Base-by-base conservation (phyloP, 176 grass and related monocot genomes). In the Themeda triandra region DNA sequence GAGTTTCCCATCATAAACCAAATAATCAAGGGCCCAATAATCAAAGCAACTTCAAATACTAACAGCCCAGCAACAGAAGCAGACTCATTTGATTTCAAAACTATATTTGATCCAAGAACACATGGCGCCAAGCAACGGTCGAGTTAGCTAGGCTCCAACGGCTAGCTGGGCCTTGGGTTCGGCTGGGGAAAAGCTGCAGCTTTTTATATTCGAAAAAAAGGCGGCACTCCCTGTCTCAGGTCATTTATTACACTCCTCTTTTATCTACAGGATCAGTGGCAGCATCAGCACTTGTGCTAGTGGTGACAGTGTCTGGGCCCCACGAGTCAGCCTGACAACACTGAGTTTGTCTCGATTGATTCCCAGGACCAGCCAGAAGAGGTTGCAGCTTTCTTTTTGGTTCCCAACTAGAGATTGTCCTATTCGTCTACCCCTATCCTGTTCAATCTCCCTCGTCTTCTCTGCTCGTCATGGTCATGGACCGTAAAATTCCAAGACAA, bases 81-180 rank as follows among this genome's bases (percentile, higher is more conserved):
- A 42, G 23, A 32, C 65, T 31, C 33, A 2, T 46, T 23, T 44
- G 23, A 10, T 63, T 80, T 63, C 21, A 25, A 79, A 84, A 24
- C 6, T 28, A 24, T 23, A 0, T 13, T 33, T 2, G 10, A 2
- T 53, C 30, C 19, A 65, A 64, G 44, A 25, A 23, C 6, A 29
- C 9, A 48, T 86, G 84, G 85, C 89, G 85, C 85, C 21, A 87
- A 91, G 80, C 32, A 91, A 90, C 89, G 75, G 84, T 70, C 15
- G 44, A 40, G 2, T 10, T 13, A 13, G 30, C 13, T 31, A 15
- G 10, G 6, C 58, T 62, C 46, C 69, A 91, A 91, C 85, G 85
- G 89, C 85, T 91, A 91, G 18, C 76, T 74, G 28, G 23, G 25
- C 42, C 25, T n/a, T 51, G 0, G 46, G 54, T 18, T 19, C 66